Evolutionary conservation across 1,139 yeast genomes (phyloP), one percentile per base, ranked within the genome.

Genomic region (Protomyces pachydermus): DNA sequence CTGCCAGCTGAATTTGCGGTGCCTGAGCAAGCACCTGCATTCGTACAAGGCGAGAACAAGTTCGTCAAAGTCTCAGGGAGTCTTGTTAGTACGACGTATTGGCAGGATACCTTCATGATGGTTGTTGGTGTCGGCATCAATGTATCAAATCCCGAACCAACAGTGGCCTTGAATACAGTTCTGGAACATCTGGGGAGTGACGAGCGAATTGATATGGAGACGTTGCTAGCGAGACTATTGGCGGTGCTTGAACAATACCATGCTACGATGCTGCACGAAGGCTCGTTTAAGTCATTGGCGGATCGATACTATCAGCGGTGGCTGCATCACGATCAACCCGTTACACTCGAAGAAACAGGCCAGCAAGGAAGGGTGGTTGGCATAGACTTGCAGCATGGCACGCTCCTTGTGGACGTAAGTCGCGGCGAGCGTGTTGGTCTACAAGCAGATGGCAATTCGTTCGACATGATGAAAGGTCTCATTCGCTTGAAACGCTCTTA

Each of bases 371-470:
- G 78, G 50, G 84, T 95, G 56, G 77, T 80, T 52, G 98, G 98
- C 0, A 91, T 95, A 54, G 86, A 96, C 0, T 78, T 81, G 1
- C 96, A 90, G 62, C 87, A 85, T 73, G 99, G 98, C 0, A 78
- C 91, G 75, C 77, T 95, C 65, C 76, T 86, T 28, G 98, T 89
- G 1, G 84, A 83, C 66, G 96, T 50, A 72, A 70, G 20, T 76
- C 77, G 14, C 82, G 84, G 2, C 87, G 89, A 0, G 69, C 63
- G 51, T 75, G 73, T 2, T 84, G 81, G 69, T 87, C 77, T 95
- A 57, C 98, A 91, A 73, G 98, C 99, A 0, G 98, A 95, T 74
- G 98, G 98, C 0, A 95, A 95, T 74, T 89, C 97, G 1, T 95
- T 95, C 73, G 98, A 95, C 73, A 91, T 95, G 79, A 87, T 93